Base-by-base conservation (phyloP, 768 basidiomycete species). In the Lentinula sp. region DNA sequence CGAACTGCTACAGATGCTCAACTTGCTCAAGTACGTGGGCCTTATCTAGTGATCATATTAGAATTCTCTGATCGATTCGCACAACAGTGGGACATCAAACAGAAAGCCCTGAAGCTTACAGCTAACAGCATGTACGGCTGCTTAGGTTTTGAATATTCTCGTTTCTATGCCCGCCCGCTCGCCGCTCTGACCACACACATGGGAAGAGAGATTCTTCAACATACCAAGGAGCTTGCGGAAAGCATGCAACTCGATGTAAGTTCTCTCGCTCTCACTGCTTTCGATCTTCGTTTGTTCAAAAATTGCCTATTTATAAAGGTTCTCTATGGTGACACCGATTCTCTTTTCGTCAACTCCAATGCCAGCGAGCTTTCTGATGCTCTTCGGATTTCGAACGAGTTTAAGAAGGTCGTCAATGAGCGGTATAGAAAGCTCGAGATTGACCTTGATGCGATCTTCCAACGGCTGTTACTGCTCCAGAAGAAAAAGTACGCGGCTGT, bases 81-180 rank as follows among this genome's bases (percentile, higher is more conserved):
- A 13, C 31, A 60, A 1, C 68, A 98, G 92, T 98, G 89, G 69
- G 95, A 99, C 68, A 97, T 98, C 76, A 95, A 94, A 70, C 97
- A 99, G 67, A 88, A 92, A 73, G 97, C 97, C 1, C 79, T 98
- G 54, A 98, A 98, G 75, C 85, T 98, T 37, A 99, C 97, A 4
- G 97, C 97, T 53, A 98, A 99, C 77, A 95, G 93, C 80, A 99
- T 98, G 97, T 99, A 99, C 73, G 97, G 97, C 16, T 99, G 97
- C 79, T 87, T 99, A 21, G 97, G 97, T 52, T 98, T 98, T 70
- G 94, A 95, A 69, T 91, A 94, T 66, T 98, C 97, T 9, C 80
- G 97, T 54, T 98, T 98, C 79, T 98, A 95, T 65, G 97, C 97
- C 21, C 84, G 93, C 46, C 94, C 95, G 0, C 84, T 99, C n/a